phyloP scores from a whole-genome alignment of 352 stramenopile genomes.

The Pythium aristosporum region DNA sequence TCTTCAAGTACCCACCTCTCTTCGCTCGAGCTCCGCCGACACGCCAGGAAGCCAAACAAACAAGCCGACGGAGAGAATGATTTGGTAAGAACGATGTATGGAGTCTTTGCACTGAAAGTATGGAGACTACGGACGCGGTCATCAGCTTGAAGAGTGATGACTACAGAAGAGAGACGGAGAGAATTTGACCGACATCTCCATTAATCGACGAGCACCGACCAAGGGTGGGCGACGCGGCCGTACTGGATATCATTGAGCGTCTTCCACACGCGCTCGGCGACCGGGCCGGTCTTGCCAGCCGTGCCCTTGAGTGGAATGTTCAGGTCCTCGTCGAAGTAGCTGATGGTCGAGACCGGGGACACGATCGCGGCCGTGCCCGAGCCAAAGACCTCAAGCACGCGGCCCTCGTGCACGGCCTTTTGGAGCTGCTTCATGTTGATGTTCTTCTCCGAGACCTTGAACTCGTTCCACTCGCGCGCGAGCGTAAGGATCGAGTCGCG shows the following conservation, averaged over 20 bases:
- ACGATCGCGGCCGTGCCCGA: slow-evolving; percentile 95
- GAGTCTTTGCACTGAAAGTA: no score
- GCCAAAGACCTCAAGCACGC: slow-evolving; percentile 95
- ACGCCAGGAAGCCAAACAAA: no score
- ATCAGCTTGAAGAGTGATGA: no score
- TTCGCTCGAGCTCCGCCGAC: no score
- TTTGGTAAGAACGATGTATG: no score
- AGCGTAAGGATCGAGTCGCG: slow-evolving; percentile 95
- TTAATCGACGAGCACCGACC: slow-evolving; percentile 41
- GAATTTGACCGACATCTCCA: neutral
- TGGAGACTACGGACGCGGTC: no score
- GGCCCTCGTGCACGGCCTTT: slow-evolving; percentile 88
- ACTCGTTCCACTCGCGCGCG: slow-evolving; percentile 88
- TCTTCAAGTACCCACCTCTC: no score
- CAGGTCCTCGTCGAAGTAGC: slow-evolving; percentile 92
- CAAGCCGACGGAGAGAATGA: no score
- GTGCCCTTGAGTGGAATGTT: slow-evolving; percentile 86
- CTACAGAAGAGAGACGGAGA: neutral
- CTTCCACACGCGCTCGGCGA: slow-evolving; percentile 90
- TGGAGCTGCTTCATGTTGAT: slow-evolving; percentile 95
- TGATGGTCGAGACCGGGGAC: slow-evolving; percentile 92
- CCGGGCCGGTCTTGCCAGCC: slow-evolving; percentile 77
- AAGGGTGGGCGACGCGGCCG: slow-evolving; percentile 36
- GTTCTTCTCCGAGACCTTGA: slow-evolving; percentile 93
- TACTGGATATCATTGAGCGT: slow-evolving; percentile 89